These are phyloP conservation scores for Urochloa ruziziensis DNA, from an alignment of 176 grass and related monocot species.

Conservation along the genomic window DNA sequence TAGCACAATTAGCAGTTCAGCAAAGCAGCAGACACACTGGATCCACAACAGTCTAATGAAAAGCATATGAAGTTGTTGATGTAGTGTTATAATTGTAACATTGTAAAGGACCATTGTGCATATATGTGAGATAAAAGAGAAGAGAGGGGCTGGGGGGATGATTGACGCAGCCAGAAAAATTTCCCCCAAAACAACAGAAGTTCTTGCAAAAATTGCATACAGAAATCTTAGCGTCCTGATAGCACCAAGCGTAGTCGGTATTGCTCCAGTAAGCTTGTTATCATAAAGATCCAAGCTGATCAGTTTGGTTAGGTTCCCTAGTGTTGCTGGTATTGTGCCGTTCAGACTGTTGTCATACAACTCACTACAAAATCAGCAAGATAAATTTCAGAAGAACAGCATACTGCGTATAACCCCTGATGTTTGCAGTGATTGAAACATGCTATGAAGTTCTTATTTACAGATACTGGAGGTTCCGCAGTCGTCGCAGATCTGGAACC, in stretches of 20 bases:
- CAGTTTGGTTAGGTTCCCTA: background rate
- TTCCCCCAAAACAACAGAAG: too few relatives aligned
- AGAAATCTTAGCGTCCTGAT: background rate
- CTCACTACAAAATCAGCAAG: background rate
- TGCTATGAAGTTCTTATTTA: background rate
- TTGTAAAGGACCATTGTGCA: too few relatives aligned
- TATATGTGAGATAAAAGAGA: too few relatives aligned
- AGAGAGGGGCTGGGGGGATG: too few relatives aligned
- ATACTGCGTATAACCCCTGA: background rate
- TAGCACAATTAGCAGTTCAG: background rate
- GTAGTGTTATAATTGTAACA: too few relatives aligned
- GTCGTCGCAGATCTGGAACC: slow-evolving; percentile 33
- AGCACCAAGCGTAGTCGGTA: slow-evolving; percentile 25
- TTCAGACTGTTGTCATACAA: background rate
- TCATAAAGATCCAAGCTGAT: slow-evolving; percentile 12
- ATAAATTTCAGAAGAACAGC: background rate
- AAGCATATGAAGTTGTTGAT: background rate
- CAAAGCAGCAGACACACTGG: background rate
- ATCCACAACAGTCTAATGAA: background rate
- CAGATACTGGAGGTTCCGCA: slow-evolving; percentile 46
- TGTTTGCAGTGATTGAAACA: background rate
- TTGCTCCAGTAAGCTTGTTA: slow-evolving; percentile 2
- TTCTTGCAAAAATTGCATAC: background rate
- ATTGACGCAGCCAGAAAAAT: too few relatives aligned
- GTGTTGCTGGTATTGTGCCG: background rate